These are phyloP conservation scores for Hirsutella rhossiliensis DNA, from an alignment of 2,329 filamentous ascomycete genomes.

Conservation along the genomic window DNA sequence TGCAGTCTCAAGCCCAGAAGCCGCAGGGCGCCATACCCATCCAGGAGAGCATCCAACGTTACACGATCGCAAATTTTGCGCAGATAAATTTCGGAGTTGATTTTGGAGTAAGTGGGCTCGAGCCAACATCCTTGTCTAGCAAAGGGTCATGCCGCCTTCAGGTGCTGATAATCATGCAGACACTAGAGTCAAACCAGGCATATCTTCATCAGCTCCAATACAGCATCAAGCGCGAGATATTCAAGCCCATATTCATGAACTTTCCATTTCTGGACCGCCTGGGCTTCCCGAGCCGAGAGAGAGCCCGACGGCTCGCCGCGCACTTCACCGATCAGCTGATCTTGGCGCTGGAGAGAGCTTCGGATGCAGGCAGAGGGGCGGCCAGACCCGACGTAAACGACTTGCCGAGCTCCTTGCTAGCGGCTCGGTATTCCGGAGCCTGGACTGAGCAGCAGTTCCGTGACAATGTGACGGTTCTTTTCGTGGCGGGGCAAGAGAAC, in stretches of 20 bases:
- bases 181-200: conserved; percentile 9
- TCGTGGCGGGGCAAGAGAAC: conserved; percentile 29
- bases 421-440: conserved; percentile 9
- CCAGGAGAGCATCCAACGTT: conserved; percentile 20
- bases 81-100: conserved; percentile 16
- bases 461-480: conserved; percentile 26
- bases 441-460: conserved; percentile 24
- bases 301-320: conserved; percentile 13
- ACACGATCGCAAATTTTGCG: conserved; percentile 22
- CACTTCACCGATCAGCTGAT: conserved; percentile 13
- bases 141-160: too few species aligned
- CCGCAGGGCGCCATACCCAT: conserved; percentile 12
- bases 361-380: conserved; percentile 2
- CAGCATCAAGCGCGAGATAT: conserved; percentile 18
- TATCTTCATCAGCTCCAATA: conserved; percentile 13
- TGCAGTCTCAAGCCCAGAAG: conserved; percentile 12
- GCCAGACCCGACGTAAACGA: background rate
- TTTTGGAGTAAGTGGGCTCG: conserved; percentile 8
- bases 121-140: too few species aligned
- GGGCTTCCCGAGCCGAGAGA: conserved; percentile 13
- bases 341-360: conserved; percentile 2
- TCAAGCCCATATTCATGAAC: conserved; percentile 20
- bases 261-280: conserved; percentile 18
- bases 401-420: conserved; percentile 11
- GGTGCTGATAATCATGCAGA: conserved; percentile 5